phyloP scores from a whole-genome alignment of 148 eudicot genomes.

The Spergularia marina region DNA sequence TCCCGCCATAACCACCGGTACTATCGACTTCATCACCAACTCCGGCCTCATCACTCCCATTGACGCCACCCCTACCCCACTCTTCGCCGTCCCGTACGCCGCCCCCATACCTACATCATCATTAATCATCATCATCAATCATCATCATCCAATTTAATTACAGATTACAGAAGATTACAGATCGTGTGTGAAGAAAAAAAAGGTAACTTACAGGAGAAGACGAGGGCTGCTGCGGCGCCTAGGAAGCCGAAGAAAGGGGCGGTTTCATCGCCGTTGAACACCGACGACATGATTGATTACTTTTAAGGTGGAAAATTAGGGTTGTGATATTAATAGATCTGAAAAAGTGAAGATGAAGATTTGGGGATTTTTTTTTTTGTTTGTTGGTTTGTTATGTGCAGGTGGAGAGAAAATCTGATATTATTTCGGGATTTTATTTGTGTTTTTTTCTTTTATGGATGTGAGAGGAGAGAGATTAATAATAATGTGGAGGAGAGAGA shows the following conservation, averaged over 20 bases:
- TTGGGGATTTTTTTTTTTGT: neutral
- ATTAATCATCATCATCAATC: neutral
- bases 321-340: conserved; percentile 7
- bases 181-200: neutral
- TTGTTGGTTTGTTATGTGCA: neutral
- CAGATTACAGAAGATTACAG: neutral
- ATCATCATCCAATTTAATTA: neutral
- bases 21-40: conserved; percentile 81
- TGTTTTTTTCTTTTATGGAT: neutral
- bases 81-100: conserved; percentile 78
- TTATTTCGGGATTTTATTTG: neutral
- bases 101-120: conserved; percentile 67
- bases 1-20: conserved; percentile 86
- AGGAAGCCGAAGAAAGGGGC: conserved; percentile 69
- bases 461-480: neutral
- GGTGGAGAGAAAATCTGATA: neutral
- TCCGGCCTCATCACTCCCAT: conserved; percentile 92
- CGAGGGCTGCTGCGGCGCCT: conserved; percentile 58
- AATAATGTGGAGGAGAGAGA: neutral
- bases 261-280: conserved; percentile 57
- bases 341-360: neutral
- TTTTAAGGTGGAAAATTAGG: too few relatives aligned
- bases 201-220: conserved; percentile 46
- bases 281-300: conserved; percentile 26
- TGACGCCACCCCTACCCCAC: conserved; percentile 77